Percentiles rank a stretch among this genome's conserved stretches.
These are phyloP conservation scores for Gamarada debralockiae DNA, from an alignment of 495 filamentous ascomycete species.

Conservation along the genomic window DNA sequence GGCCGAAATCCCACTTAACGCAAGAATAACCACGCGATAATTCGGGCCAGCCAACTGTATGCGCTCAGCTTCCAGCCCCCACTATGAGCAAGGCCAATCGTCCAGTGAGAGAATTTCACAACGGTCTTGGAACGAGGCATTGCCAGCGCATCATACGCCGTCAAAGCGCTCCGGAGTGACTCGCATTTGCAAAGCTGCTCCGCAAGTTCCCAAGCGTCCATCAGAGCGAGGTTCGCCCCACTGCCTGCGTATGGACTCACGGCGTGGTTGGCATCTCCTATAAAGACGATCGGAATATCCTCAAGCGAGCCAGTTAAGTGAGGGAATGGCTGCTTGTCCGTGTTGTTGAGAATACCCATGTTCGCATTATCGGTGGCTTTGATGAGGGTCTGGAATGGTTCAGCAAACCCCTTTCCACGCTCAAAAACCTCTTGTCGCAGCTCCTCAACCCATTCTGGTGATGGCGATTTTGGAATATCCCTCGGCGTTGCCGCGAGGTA, in stretches of 20 bases:
- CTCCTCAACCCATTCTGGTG: background rate
- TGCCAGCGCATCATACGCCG: slow-evolving; percentile 28
- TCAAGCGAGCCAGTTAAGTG: slow-evolving; percentile 20
- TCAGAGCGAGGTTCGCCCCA: slow-evolving; percentile 38
- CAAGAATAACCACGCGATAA: background rate
- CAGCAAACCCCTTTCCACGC: slow-evolving; percentile 23
- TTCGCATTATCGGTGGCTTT: slow-evolving; percentile 28
- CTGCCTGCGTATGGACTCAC: slow-evolving; percentile 41
- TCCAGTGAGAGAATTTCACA: slow-evolving; percentile 23
- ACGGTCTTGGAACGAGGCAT: slow-evolving; percentile 24
- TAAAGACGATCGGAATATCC: slow-evolving; percentile 29
- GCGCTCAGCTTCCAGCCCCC: slow-evolving; percentile 9
- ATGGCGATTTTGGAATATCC: background rate
- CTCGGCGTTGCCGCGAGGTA: slow-evolving; percentile 18
- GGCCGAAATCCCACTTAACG: no score
- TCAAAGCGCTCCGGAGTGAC: slow-evolving; percentile 19
- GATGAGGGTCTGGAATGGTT: slow-evolving; percentile 31
- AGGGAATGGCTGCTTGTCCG: slow-evolving; percentile 34
- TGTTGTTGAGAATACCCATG: slow-evolving; percentile 26
- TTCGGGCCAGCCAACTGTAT: background rate
- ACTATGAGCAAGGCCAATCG: slow-evolving; percentile 17
- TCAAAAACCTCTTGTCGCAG: slow-evolving; percentile 26
- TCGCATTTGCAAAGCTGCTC: slow-evolving; percentile 24
- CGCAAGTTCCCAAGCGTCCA: slow-evolving; percentile 37
- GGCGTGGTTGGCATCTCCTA: slow-evolving; percentile 41